phyloP scores from a whole-genome alignment of 805 yeast genomes.

The Cyberlindnera euphorbiae region DNA sequence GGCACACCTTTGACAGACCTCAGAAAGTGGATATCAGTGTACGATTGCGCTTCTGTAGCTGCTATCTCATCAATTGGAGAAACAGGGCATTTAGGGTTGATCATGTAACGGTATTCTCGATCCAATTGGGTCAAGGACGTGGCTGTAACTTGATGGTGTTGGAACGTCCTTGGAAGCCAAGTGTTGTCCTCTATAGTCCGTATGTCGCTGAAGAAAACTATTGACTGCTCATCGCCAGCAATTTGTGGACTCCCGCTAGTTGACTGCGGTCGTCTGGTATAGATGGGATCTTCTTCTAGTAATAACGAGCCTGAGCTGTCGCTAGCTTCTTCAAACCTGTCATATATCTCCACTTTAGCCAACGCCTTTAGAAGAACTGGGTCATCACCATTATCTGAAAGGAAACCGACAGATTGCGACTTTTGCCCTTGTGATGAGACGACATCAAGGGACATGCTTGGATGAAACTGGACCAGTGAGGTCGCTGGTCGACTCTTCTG shows the following conservation, averaged over 20 bases:
- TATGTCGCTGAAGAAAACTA: conserved; percentile 15
- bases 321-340: background rate
- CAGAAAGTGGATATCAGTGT: conserved; percentile 10
- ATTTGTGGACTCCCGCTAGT: no score
- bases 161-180: conserved; percentile 21
- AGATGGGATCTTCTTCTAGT: conserved; percentile 2
- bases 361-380: no score
- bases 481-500: no score
- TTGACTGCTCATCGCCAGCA: conserved; percentile 6
- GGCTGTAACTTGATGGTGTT: conserved; percentile 19
- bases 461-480: no score
- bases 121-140: conserved; percentile 2
- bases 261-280: background rate
- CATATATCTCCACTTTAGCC: background rate
- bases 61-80: conserved; percentile 9
- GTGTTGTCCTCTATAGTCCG: conserved; percentile 11
- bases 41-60: background rate
- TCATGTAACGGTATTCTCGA: conserved; percentile 7
- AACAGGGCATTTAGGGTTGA: conserved; percentile 17
- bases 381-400: no score
- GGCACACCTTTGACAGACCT: conserved; percentile 5
- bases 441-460: no score
- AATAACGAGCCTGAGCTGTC: background rate
- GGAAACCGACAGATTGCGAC: no score
- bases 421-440: no score